Evolutionary conservation across 2,329 filamentous ascomycete genomes (phyloP).

Genomic region (Aspergillus sergii): DNA sequence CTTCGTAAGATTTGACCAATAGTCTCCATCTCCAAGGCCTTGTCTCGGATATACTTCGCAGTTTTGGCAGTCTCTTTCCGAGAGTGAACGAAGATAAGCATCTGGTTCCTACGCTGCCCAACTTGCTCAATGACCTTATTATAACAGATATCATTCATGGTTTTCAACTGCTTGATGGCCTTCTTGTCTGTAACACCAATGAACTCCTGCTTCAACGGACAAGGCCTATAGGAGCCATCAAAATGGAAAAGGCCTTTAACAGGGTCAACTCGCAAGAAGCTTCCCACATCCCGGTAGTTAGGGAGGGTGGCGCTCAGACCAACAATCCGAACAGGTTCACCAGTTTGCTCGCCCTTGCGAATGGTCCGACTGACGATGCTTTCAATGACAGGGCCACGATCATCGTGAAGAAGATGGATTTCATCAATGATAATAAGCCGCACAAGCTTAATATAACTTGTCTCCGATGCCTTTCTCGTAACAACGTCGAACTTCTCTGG

Average conservation of each 20-base stretch:
- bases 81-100: conserved; percentile 98
- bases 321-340: conserved; percentile 86
- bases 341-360: conserved; percentile 88
- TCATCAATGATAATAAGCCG: conserved; percentile 96
- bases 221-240: conserved; percentile 89
- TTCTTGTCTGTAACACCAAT: conserved; percentile 97
- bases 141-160: conserved; percentile 99
- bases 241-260: conserved; percentile 92
- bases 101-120: conserved; percentile 88
- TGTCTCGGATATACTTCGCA: conserved; percentile 92
- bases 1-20: conserved; percentile 94
- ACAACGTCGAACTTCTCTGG: conserved; percentile 99
- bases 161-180: conserved; percentile 97
- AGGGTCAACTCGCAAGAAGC: conserved; percentile 87
- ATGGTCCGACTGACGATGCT: conserved; percentile 96
- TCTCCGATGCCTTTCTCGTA: conserved; percentile 93
- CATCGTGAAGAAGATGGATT: conserved; percentile 95
- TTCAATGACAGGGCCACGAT: conserved; percentile 93
- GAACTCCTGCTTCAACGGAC: conserved; percentile 93
- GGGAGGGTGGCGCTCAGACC: conserved; percentile 93
- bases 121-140: conserved; percentile 97
- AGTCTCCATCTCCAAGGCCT: conserved; percentile 93
- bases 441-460: conserved; percentile 96
- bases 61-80: conserved; percentile 98
- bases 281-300: conserved; percentile 95